Conservation (phyloP, 169 alveolate species). For the Eimeria mitis region DNA sequence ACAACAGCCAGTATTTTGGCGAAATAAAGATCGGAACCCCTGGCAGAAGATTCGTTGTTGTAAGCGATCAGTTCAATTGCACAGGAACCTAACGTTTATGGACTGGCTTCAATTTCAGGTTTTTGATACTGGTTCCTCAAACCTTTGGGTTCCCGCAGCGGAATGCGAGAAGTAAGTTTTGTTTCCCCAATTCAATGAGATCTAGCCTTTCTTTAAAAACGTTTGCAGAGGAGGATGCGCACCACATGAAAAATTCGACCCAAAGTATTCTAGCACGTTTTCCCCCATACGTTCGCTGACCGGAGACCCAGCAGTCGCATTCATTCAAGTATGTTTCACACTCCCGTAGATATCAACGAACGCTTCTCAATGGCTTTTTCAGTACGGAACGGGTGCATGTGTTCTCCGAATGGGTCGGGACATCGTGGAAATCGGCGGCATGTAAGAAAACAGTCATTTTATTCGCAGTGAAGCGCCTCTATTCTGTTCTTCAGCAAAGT, state of each 20-base stretch:
- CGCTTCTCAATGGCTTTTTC: not conserved
- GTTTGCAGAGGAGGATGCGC: conserved; percentile 91
- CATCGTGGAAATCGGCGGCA: conserved; percentile 79
- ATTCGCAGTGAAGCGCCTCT: conserved; percentile 10
- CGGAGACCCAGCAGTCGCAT: conserved; percentile 84
- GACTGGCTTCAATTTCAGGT: conserved; percentile 81
- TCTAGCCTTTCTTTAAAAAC: not conserved
- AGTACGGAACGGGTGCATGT: conserved; percentile 83
- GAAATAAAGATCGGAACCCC: conserved; percentile 94
- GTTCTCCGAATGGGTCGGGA: conserved; percentile 84
- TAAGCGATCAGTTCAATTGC: conserved; percentile 36
- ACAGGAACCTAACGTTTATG: not conserved
- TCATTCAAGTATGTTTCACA: conserved; percentile 60
- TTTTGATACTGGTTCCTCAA: conserved; percentile 94
- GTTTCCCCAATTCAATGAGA: not conserved
- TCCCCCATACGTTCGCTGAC: conserved; percentile 75
- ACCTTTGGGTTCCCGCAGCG: conserved; percentile 93
- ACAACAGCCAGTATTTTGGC: conserved; percentile 95
- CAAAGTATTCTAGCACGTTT: conserved; percentile 89
- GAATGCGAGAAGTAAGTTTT: conserved; percentile 85
- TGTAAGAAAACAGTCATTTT: conserved; percentile 37
- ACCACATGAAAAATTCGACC: conserved; percentile 91
- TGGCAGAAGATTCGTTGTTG: conserved; percentile 92
- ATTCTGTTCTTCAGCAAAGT: conserved; percentile 84
- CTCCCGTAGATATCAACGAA: not conserved